Evolutionary conservation across 768 basidiomycete genomes (phyloP), one percentile per base, ranked within the genome.

Genomic region (Suillus ampliporus): DNA sequence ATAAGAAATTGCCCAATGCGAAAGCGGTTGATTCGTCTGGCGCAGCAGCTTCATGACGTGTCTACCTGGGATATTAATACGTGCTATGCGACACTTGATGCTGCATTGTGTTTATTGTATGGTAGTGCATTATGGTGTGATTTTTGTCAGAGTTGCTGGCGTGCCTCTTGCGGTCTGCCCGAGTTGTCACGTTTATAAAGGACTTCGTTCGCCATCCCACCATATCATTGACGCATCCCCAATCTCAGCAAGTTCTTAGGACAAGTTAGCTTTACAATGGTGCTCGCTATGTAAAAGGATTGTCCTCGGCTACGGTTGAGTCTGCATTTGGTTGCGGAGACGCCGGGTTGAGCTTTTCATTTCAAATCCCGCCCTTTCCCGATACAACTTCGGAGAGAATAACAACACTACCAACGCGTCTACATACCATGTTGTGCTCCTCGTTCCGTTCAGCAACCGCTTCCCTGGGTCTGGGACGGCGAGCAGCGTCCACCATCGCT

Each of bases 1-100:
- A 94, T 63, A 94, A 91, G 78, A 97, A 96, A 79, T 94, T 97
- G 94, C 95, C 95, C n/a, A 94, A 94, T 70, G 81, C 80, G 35
- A 96, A 95, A 69, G 82, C 80, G n/a, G 76, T 82, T 44, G 85
- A 82, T 21, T 71, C 68, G 46, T 71, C 76, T 28, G 71, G 69
- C 5, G 53, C 62, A 28, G 14, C 65, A 47, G 15, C 61, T 17
- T 52, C 59, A 40, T 56, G 37, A 56, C 17, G 17, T 19, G 54
- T 15, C 3, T 21, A 15, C 23, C 11, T 38, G 23, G 10, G 15
- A 6, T 26, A 40, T 38, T 40, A 21, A 40, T 38, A 23, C 37
- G 23, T 56, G 17, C 17, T 26, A 9, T 10, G 9, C 54, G 38
- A 26, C 2, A 17, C 23, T 40, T 40, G 54, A 23, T 38, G 26